A percentile compares a stretch with the other conserved stretches of the same genome.
These are phyloP conservation scores for Meira nashicola DNA, from an alignment of 1,284 basidiomycete genomes.

Conservation along the genomic window DNA sequence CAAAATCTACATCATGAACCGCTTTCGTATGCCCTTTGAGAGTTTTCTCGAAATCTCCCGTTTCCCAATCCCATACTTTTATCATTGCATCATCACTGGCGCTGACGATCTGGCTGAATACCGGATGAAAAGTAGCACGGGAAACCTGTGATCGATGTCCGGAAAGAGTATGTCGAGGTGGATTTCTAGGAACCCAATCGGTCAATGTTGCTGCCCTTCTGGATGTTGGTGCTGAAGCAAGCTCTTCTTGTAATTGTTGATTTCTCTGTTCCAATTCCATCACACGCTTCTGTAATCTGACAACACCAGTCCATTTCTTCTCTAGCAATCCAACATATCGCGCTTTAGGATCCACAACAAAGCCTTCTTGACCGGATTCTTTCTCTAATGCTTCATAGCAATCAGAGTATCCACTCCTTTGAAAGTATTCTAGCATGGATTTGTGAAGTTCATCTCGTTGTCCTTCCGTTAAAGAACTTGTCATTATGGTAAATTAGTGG, in stretches of 20 bases:
- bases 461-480: constrained; percentile 62
- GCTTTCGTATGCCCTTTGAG: constrained; percentile 86
- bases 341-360: constrained; percentile 72
- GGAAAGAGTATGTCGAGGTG: constrained; percentile 70
- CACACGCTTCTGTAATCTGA: constrained; percentile 87
- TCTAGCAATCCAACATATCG: constrained; percentile 77
- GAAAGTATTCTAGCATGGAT: constrained; percentile 77
- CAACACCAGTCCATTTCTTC: constrained; percentile 93
- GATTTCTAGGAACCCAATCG: constrained; percentile 78
- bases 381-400: constrained; percentile 65
- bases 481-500: constrained; percentile 18
- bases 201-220: constrained; percentile 64
- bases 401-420: constrained; percentile 63
- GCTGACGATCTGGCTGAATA: constrained; percentile 74
- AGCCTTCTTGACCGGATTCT: constrained; percentile 61
- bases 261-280: constrained; percentile 73
- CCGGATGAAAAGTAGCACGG: constrained; percentile 77
- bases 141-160: constrained; percentile 76
- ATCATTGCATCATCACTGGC: constrained; percentile 81
- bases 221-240: constrained; percentile 60
- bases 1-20: constrained; percentile 80
- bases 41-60: constrained; percentile 83
- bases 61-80: constrained; percentile 95
- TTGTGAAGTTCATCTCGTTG: constrained; percentile 81
- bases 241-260: constrained; percentile 71